Evolutionary conservation across 2,329 filamentous ascomycete species (phyloP).

Genomic region (Elsinoe australis): DNA sequence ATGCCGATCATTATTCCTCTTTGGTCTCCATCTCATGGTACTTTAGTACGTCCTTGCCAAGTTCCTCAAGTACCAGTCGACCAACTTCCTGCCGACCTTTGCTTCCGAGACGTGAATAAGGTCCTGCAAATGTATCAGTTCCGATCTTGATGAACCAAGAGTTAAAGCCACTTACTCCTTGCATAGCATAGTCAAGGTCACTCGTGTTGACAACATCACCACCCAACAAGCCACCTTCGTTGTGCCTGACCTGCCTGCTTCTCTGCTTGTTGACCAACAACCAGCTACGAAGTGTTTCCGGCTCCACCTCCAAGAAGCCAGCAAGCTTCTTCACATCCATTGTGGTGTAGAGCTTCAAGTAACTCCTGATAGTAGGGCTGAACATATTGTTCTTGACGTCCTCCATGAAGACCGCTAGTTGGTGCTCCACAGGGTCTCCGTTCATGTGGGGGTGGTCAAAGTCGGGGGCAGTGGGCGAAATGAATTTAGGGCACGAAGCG

Average conservation of each 20-base stretch:
- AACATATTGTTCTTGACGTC: conserved; percentile 99
- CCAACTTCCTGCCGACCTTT: conserved; percentile 92
- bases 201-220: conserved; percentile 89
- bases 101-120: conserved; percentile 98
- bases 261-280: conserved; percentile 97
- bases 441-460: conserved; percentile 96
- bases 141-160: not conserved
- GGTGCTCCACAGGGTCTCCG: conserved; percentile 94
- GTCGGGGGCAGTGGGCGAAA: conserved; percentile 91
- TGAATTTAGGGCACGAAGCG: conserved; percentile 98
- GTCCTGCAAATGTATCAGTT: conserved; percentile 49
- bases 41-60: conserved; percentile 82
- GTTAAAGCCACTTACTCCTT: conserved; percentile 83
- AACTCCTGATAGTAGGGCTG: conserved; percentile 95
- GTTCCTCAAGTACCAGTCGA: conserved; percentile 99
- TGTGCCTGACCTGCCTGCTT: conserved; percentile 92
- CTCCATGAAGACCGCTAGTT: conserved; percentile 97
- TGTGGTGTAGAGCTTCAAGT: conserved; percentile 97
- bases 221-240: conserved; percentile 79
- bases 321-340: conserved; percentile 99
- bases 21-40: not conserved
- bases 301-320: conserved; percentile 91
- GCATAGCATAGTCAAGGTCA: conserved; percentile 94
- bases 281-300: conserved; percentile 92
- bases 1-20: not conserved